Base-by-base conservation (phyloP, 164 flowering plant genomes). In the Vitis labrusca region DNA sequence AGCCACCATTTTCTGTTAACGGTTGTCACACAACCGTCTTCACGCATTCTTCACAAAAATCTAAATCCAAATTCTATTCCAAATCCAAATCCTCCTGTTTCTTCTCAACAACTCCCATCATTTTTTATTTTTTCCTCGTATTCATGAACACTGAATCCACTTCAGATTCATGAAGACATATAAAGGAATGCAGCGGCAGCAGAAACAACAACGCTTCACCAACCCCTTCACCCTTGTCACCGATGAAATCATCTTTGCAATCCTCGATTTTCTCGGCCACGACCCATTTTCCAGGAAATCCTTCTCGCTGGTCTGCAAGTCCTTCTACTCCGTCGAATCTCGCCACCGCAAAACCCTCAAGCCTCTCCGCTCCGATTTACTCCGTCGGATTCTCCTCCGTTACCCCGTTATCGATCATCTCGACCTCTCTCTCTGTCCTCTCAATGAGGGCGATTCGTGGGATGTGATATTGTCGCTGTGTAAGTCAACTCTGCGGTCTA, bases 361-460 rank as follows among this genome's bases (percentile, higher is more conserved):
- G 30, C 88, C 91, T 10, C 77, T 80, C 16, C 81, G 84, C 8
- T 47, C 84, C 7, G 84, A 84, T 15, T 81, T 71, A 48, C 73
- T 89, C 2, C 66, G 19, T 0, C 19, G 48, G 16, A 50, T 70
- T 54, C 76, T 84, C 17, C 54, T 17, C 23, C 79, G 97, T 8
- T 91, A 85, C 81, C 84, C 80, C 3, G 56, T 27, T 17, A 47
- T 84, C 49, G 27, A 73, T 0, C 67, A 63, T 60, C 81, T 91
- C 58, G 92, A 91, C 70, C 84, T 91, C 57, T 67, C 93, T 0
- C 77, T 84, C 30, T 91, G 93, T 50, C 89, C 92, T 3, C 78
- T 79, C 11, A 59, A 88, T 52, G 71, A 81, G 8, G 92, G 89
- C 73, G 30, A 29, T 15, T 50, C 80, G 1, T 81, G 89, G n/a